Percentiles rank a stretch among this genome's conserved stretches.
These are phyloP conservation scores for Aspergillus taichungensis DNA, from an alignment of 495 filamentous ascomycete genomes.

Conservation along the genomic window DNA sequence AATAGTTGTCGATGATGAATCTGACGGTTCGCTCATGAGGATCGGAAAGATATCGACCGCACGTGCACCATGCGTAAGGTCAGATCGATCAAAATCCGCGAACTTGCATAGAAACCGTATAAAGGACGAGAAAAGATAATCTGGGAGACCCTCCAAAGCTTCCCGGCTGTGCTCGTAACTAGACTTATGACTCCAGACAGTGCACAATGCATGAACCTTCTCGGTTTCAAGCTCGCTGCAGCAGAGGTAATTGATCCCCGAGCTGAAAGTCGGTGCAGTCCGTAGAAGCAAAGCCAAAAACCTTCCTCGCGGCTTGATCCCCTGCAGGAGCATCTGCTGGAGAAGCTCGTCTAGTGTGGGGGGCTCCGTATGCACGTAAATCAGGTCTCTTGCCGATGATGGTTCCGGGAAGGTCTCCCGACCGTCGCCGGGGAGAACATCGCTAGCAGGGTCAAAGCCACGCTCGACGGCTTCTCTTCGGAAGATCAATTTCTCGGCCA, in stretches of 20 bases:
- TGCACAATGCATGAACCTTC: slow-evolving; percentile 27
- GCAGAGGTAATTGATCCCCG: slow-evolving; percentile 35
- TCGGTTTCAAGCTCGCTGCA: slow-evolving; percentile 24
- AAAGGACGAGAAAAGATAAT: slow-evolving; percentile 39
- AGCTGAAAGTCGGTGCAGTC: slow-evolving; percentile 27
- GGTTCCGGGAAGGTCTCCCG: slow-evolving; percentile 49
- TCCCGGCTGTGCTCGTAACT: slow-evolving; percentile 11
- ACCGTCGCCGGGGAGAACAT: slow-evolving; percentile 50
- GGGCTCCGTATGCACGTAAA: slow-evolving; percentile 47
- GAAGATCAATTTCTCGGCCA: slow-evolving; percentile 52
- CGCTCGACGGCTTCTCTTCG: slow-evolving; percentile 20
- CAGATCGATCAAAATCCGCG: slow-evolving; percentile 7
- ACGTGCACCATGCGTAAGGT: slow-evolving; percentile 15
- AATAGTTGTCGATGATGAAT: not conserved
- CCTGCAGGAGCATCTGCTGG: slow-evolving; percentile 42
- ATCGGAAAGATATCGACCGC: slow-evolving; percentile 25
- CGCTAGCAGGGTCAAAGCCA: slow-evolving; percentile 13
- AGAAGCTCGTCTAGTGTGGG: slow-evolving; percentile 48
- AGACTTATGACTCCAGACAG: slow-evolving; percentile 11
- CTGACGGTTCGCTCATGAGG: slow-evolving; percentile 8
- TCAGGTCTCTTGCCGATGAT: slow-evolving; percentile 45
- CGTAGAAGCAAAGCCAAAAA: slow-evolving; percentile 43
- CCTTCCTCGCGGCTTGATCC: slow-evolving; percentile 30
- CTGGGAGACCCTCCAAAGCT: slow-evolving; percentile 24
- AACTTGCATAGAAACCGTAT: slow-evolving; percentile 37